Percentiles rank a stretch among this genome's conserved stretches.
Evolutionary conservation across 1,139 yeast genomes (phyloP).

Genomic region (Yamadazyma atmosphaerica): DNA sequence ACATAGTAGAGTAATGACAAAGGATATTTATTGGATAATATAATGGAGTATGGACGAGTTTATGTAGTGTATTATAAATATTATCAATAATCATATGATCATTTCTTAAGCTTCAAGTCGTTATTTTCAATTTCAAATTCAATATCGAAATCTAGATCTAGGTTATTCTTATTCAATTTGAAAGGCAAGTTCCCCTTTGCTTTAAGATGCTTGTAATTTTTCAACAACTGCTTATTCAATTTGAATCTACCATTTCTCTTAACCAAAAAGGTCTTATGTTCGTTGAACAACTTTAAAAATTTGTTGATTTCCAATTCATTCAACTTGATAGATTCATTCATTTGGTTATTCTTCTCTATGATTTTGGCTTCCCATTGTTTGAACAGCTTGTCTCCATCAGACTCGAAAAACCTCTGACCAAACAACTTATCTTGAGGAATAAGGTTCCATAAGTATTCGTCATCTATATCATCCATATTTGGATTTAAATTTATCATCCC

Average conservation of each 20-base stretch:
- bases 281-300: conserved; percentile 14
- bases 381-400: conserved; percentile 25
- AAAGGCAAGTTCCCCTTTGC: conserved; percentile 15
- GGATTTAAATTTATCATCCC: conserved; percentile 43
- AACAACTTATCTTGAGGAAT: conserved; percentile 37
- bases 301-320: conserved; percentile 15
- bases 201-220: conserved; percentile 25
- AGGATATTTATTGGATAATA: neutral
- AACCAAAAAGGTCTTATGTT: conserved; percentile 17
- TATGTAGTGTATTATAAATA: no score
- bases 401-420: conserved; percentile 40
- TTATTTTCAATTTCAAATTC: conserved; percentile 14
- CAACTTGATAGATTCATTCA: conserved; percentile 13
- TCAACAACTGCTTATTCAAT: conserved; percentile 29
- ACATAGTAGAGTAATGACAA: conserved; percentile 40
- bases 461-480: conserved; percentile 36
- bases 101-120: conserved; percentile 10
- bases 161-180: conserved; percentile 8
- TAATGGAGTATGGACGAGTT: no score
- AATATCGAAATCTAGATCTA: conserved; percentile 12
- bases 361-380: conserved; percentile 36
- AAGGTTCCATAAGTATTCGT: conserved; percentile 43
- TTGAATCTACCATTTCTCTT: conserved; percentile 29
- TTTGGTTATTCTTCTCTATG: conserved; percentile 14
- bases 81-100: no score